Conservation (phyloP, 1,139 yeast species). For the Hansenula lynferdii region DNA sequence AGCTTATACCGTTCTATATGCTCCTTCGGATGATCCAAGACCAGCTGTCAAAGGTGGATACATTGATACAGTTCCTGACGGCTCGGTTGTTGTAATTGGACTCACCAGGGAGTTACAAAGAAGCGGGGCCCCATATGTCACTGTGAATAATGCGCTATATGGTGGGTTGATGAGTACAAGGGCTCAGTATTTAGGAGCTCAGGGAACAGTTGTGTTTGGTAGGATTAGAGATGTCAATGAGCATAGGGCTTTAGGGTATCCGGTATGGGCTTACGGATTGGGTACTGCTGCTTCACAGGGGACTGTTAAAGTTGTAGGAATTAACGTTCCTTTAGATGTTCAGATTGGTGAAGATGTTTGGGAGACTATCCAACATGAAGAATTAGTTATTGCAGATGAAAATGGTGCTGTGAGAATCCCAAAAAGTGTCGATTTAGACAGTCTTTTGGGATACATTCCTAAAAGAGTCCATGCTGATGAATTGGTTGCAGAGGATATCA, state of each 20-base stretch:
- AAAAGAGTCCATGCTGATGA: conserved; percentile 70
- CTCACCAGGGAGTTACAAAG: conserved; percentile 36
- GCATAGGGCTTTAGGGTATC: conserved; percentile 61
- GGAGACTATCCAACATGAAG: conserved; percentile 56
- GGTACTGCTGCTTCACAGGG: conserved; percentile 82
- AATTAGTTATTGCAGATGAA: conserved; percentile 67
- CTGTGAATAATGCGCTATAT: conserved; percentile 68
- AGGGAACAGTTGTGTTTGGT: conserved; percentile 80
- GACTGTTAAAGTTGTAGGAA: conserved; percentile 73
- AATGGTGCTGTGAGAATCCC: conserved; percentile 74
- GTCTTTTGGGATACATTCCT: conserved; percentile 47
- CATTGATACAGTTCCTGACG: conserved; percentile 65
- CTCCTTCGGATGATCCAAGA: conserved; percentile 71
- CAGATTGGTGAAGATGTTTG: conserved; percentile 29
- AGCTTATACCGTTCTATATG: conserved; percentile 82
- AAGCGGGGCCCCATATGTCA: conserved; percentile 56
- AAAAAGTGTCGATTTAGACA: conserved; percentile 22
- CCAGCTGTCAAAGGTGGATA: conserved; percentile 66
- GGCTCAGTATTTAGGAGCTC: conserved; percentile 65
- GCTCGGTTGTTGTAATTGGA: conserved; percentile 61
- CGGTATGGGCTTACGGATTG: conserved; percentile 77
- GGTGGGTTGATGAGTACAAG: conserved; percentile 95
- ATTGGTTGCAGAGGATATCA: conserved; percentile 70
- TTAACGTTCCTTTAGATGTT: conserved; percentile 62
- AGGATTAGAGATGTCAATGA: conserved; percentile 78